Percentiles rank a stretch among this genome's conserved stretches.
Evolutionary conservation across 805 yeast species (phyloP).

Genomic region (Starmerella lactis-condensi): DNA sequence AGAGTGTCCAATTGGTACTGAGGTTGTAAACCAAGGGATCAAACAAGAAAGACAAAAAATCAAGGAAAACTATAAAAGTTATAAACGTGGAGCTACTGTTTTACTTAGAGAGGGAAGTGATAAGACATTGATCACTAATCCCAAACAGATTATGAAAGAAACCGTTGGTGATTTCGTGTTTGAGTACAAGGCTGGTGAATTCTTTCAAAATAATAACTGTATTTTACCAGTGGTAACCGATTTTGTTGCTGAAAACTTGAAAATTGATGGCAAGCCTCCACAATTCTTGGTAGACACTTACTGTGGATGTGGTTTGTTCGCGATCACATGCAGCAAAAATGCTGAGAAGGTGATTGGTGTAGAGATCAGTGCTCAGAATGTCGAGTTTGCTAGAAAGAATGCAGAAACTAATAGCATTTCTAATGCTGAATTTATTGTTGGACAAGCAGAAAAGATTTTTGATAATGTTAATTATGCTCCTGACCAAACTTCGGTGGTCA

Average conservation of each 20-base stretch:
- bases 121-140: constrained; percentile 52
- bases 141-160: constrained; percentile 65
- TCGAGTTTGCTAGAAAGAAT: constrained; percentile 67
- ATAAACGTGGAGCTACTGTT: constrained; percentile 70
- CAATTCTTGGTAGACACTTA: constrained; percentile 79
- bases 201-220: constrained; percentile 88
- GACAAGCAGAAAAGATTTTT: constrained; percentile 83
- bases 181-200: constrained; percentile 84
- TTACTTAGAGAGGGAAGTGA: constrained; percentile 38
- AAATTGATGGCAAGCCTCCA: constrained; percentile 27
- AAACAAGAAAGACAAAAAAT: constrained; percentile 44
- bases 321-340: constrained; percentile 63
- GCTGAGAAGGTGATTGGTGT: constrained; percentile 84
- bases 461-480: constrained; percentile 45
- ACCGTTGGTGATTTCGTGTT: constrained; percentile 47
- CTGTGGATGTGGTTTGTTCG: constrained; percentile 89
- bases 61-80: constrained; percentile 29
- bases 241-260: constrained; percentile 59
- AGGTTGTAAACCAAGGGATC: constrained; percentile 56
- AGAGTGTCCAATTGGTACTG: constrained; percentile 80
- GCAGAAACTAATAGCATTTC: constrained; percentile 56
- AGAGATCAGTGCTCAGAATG: constrained; percentile 81
- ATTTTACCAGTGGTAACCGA: constrained; percentile 67
- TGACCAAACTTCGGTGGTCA: constrained; percentile 64
- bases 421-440: constrained; percentile 72